Base-by-base conservation (phyloP, 495 filamentous ascomycete genomes). In the Penicillium pancosmium region DNA sequence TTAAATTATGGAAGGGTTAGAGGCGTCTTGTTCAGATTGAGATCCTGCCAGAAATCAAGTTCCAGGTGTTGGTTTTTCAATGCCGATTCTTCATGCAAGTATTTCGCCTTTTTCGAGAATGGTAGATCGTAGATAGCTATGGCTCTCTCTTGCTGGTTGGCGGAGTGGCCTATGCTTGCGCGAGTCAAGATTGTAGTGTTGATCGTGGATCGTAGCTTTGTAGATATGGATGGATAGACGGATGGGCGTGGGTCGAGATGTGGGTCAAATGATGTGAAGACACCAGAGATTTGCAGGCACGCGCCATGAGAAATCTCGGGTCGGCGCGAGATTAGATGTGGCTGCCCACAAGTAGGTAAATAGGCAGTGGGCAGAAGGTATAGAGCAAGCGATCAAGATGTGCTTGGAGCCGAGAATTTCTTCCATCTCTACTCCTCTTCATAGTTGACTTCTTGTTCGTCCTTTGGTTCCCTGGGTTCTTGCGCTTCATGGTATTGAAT, bases 401-500 rank as follows among this genome's bases (percentile, higher is more conserved):
- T 23, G 23, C 23, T 23, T 3, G 3, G 23, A 31, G 27, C 4
- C 8, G 27, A 31, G 36, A 2, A 38, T 38, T 36, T 0, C 15
- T 38, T 8, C 27, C 27, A 31, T 9, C 27, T 33, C 36, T 60
- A 54, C 31, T 50, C 68, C 61, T 89, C 86, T 52, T 82, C 80
- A 46, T 82, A 85, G 27, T 91, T 86, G 38, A 83, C 81, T n/a
- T 87, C 84, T 49, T 90, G 82, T 48, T 88, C 88, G 54, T 97
- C 93, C 18, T 84, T 83, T 19, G 93, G 84, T 69, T 97, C 95
- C 66, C 82, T 85, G 1, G 94, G 94, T 68, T 98, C 94, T 69
- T 98, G 94, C 12, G 94, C 92, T 64, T 98, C 94, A 67, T 96
- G 92, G 73, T 85, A 98, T 62, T 97, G 95, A 60, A 97, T 93